A percentile compares a stretch with the other conserved stretches of the same genome.
Evolutionary conservation across 148 eudicot species (phyloP).

Genomic region (Rhododendron ferrugineum): DNA sequence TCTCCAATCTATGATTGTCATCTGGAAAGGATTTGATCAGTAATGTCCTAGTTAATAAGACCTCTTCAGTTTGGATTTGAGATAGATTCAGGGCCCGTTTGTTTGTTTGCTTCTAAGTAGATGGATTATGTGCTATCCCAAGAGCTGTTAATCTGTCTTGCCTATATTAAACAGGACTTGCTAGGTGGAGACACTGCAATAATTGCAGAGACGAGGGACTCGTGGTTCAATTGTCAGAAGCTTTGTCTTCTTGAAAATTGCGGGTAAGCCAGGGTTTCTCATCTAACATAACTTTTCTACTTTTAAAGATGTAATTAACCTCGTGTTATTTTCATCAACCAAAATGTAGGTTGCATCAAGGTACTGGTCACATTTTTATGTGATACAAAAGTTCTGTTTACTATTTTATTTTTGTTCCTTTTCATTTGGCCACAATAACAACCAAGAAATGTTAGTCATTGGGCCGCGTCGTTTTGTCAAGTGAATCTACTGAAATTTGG

Average conservation of each 20-base stretch:
- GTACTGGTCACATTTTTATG: not conserved
- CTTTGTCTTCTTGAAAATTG: constrained; percentile 71
- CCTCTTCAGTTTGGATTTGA: no score
- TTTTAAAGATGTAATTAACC: not conserved
- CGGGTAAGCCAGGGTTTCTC: constrained; percentile 39
- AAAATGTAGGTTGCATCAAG: not conserved
- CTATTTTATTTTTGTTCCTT: not conserved
- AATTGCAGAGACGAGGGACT: not conserved
- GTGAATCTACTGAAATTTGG: not conserved
- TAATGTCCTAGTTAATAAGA: no score
- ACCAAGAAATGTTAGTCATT: not conserved
- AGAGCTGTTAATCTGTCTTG: no score
- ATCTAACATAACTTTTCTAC: not conserved
- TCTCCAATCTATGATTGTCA: no score
- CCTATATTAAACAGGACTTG: no score
- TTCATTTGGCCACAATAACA: not conserved
- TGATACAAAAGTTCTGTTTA: not conserved
- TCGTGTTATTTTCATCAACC: not conserved
- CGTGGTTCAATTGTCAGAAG: constrained; percentile 87
- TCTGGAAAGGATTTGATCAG: no score
- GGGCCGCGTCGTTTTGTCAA: not conserved
- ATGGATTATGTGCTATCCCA: no score
- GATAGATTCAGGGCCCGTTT: no score
- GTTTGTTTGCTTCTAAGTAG: no score
- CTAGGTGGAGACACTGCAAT: no score